Conservation (phyloP, 129 eudicot genomes). For the Escallonia rubra region DNA sequence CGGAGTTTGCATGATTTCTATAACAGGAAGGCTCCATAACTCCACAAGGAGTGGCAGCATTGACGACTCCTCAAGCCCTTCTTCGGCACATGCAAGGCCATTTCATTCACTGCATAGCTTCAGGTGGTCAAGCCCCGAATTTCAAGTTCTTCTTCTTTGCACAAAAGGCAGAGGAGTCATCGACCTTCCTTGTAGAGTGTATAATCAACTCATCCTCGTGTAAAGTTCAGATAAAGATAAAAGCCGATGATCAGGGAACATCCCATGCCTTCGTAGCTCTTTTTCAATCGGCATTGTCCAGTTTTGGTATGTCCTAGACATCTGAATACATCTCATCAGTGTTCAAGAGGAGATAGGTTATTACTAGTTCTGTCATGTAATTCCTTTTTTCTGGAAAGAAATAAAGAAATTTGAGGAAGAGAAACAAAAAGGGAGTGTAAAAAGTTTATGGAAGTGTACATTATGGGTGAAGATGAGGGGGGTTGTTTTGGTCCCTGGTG, state of each 20-base stretch:
- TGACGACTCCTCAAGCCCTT: constrained; percentile 71
- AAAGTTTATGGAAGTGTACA: too few species aligned
- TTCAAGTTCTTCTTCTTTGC: constrained; percentile 96
- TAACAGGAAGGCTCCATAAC: constrained; percentile 62
- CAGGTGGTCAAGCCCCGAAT: constrained; percentile 91
- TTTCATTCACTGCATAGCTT: constrained; percentile 80
- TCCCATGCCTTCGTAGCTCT: constrained; percentile 55
- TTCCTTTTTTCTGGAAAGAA: too few species aligned
- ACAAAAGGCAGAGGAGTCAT: constrained; percentile 60
- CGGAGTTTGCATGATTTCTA: not conserved
- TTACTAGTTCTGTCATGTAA: too few species aligned
- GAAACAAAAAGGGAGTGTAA: too few species aligned
- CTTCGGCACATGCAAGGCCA: constrained; percentile 77
- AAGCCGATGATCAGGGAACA: constrained; percentile 73
- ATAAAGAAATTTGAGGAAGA: too few species aligned
- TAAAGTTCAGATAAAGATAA: constrained; percentile 80
- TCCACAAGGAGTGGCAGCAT: constrained; percentile 74
- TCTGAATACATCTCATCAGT: too few species aligned
- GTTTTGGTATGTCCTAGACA: constrained; percentile 33
- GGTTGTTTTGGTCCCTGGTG: too few species aligned
- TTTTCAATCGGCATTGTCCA: constrained; percentile 76
- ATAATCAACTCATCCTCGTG: constrained; percentile 71
- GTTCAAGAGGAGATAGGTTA: too few species aligned
- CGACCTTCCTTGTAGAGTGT: constrained; percentile 79
- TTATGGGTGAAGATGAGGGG: too few species aligned